Evolutionary conservation across 1,284 basidiomycete genomes (phyloP).

Genomic region (Ganoderma sinense): DNA sequence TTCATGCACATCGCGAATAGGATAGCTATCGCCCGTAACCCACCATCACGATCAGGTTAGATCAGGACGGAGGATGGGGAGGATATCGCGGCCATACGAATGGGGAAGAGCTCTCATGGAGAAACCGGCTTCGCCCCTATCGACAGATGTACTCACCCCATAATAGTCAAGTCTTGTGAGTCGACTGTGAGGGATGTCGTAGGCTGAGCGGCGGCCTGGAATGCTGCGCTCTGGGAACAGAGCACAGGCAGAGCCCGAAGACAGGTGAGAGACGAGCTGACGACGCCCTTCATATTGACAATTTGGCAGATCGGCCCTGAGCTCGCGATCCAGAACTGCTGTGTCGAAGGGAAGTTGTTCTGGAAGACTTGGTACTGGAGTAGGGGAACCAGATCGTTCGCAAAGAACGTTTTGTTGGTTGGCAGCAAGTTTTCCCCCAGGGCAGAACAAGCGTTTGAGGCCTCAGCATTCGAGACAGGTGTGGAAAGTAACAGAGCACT

Average conservation of each 20-base stretch:
- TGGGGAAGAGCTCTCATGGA: not conserved
- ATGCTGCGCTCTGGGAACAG: conserved; percentile 38
- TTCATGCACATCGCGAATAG: not conserved
- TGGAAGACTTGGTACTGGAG: conserved; percentile 39
- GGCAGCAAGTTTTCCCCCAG: conserved; percentile 39
- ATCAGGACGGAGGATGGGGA: not conserved
- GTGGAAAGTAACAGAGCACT: conserved; percentile 36
- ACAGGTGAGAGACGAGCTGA: conserved; percentile 33
- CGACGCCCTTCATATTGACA: conserved; percentile 34
- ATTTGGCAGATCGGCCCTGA: conserved; percentile 32
- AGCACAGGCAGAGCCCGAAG: conserved; percentile 35
- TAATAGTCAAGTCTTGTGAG: conserved; percentile 35
- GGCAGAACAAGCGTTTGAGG: conserved; percentile 31
- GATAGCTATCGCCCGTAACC: too few relatives aligned
- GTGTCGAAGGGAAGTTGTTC: conserved; percentile 26
- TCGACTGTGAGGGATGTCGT: conserved; percentile 31
- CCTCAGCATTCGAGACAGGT: conserved; percentile 25
- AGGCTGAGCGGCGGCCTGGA: conserved; percentile 29
- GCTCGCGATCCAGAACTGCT: conserved; percentile 40
- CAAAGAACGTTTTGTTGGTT: conserved; percentile 36
- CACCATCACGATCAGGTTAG: not conserved
- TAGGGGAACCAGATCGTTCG: conserved; percentile 33
- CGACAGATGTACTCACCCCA: conserved; percentile 32
- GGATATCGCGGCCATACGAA: not conserved
- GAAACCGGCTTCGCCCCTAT: not conserved